Conservation (phyloP, 225 moss, liverwort and hornwort species). For the Physcomitrium patens region DNA sequence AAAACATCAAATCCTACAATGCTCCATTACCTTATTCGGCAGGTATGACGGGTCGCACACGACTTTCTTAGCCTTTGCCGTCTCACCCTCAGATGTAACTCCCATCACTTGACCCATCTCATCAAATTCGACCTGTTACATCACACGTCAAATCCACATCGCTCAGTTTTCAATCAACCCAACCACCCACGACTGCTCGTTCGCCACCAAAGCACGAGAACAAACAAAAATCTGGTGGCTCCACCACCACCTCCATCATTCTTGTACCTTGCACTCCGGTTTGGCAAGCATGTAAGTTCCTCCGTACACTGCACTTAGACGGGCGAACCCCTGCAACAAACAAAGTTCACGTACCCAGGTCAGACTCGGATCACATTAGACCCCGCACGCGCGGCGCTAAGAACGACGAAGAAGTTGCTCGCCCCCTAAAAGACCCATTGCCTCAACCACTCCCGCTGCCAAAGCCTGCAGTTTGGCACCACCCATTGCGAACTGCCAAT, state of each 20-base stretch:
- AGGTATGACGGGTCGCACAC: slow-evolving; percentile 82
- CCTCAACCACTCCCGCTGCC: not conserved
- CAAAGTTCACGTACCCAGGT: not conserved
- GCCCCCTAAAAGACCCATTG: not conserved
- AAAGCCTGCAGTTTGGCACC: not conserved
- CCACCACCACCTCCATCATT: not conserved
- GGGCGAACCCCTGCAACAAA: slow-evolving; percentile 64
- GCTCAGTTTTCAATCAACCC: not conserved
- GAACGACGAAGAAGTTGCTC: no score
- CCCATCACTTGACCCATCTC: slow-evolving; percentile 65
- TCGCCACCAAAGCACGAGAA: not conserved
- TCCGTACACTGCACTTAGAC: slow-evolving; percentile 80
- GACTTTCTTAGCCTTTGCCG: slow-evolving; percentile 67
- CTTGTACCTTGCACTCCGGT: slow-evolving; percentile 73
- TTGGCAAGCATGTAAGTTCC: slow-evolving; percentile 80
- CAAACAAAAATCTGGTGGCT: not conserved
- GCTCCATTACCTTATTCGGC: slow-evolving; percentile 60
- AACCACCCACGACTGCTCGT: not conserved
- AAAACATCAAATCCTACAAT: not conserved
- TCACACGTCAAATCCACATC: not conserved
- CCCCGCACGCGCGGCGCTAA: not conserved
- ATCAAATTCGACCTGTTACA: slow-evolving; percentile 51
- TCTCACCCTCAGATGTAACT: slow-evolving; percentile 77
- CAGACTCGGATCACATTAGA: not conserved
- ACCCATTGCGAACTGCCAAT: not conserved